A percentile compares a stretch with the other conserved stretches of the same genome.
phyloP scores from a whole-genome alignment of 2,329 filamentous ascomycete species.

The Talaromyces sp. region DNA sequence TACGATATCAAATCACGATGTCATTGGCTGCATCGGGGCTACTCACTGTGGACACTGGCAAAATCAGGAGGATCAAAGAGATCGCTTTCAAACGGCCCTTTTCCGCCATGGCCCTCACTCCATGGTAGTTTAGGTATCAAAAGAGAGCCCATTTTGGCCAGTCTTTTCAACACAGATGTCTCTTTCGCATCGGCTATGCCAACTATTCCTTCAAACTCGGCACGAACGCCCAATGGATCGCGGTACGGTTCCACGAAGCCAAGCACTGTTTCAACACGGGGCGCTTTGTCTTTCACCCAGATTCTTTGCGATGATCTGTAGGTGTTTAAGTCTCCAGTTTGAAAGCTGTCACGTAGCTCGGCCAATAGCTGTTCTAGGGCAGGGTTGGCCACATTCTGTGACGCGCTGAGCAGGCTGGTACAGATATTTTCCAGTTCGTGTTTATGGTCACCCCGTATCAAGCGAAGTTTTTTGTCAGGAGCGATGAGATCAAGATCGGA shows the following conservation, averaged over 20 bases:
- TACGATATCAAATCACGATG: background rate
- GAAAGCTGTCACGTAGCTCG: background rate
- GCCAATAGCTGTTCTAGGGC: conserved; percentile 15
- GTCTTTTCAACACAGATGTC: conserved; percentile 13
- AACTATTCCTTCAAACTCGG: conserved; percentile 49
- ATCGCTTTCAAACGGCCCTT: background rate
- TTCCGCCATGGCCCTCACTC: background rate
- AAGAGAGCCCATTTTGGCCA: background rate
- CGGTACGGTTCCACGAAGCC: conserved; percentile 52
- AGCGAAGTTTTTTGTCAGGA: background rate
- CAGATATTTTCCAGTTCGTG: background rate
- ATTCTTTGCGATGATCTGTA: conserved; percentile 47
- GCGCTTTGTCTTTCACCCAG: conserved; percentile 50
- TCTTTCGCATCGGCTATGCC: conserved; percentile 20
- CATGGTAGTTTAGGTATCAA: background rate
- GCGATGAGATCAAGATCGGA: background rate
- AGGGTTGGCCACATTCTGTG: background rate
- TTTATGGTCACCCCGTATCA: background rate
- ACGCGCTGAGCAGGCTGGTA: background rate
- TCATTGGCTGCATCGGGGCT: background rate
- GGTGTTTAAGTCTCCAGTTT: conserved; percentile 41
- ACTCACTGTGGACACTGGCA: background rate
- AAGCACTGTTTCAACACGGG: conserved; percentile 48
- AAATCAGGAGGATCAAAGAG: background rate
- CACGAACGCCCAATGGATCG: conserved; percentile 49